Conservation (phyloP, 73 alveolate genomes). For the Paramecium octaurelia region DNA sequence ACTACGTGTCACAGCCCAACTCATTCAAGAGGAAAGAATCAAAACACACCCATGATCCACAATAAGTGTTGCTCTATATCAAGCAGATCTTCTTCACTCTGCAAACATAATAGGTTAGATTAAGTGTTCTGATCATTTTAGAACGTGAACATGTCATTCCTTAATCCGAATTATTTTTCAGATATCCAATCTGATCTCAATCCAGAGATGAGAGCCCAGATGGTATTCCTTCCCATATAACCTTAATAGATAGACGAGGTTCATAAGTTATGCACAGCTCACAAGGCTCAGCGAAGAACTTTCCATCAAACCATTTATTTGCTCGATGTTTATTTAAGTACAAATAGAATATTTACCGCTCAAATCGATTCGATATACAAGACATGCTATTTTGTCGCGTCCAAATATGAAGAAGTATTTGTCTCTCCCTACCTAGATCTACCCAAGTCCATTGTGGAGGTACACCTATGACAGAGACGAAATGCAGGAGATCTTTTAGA, state of each 20-base stretch:
- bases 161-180: not conserved
- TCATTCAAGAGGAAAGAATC: not conserved
- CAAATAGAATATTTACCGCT: not conserved
- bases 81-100: not conserved
- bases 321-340: constrained; percentile 18
- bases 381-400: not conserved
- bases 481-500: not conserved
- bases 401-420: constrained; percentile 24
- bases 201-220: not conserved
- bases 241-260: not conserved
- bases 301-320: not conserved
- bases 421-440: not conserved
- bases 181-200: not conserved
- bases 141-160: constrained; percentile 16
- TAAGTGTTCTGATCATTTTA: not conserved
- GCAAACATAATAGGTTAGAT: not conserved
- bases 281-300: not conserved
- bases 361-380: not conserved
- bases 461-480: not conserved
- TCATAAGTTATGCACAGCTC: not conserved
- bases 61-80: not conserved
- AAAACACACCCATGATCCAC: constrained; percentile 8
- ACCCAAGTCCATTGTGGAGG: not conserved
- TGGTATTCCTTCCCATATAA: not conserved
- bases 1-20: not conserved